These are phyloP conservation scores for Colletotrichum tropicicola DNA, from an alignment of 2,329 filamentous ascomycete genomes.

Conservation along the genomic window DNA sequence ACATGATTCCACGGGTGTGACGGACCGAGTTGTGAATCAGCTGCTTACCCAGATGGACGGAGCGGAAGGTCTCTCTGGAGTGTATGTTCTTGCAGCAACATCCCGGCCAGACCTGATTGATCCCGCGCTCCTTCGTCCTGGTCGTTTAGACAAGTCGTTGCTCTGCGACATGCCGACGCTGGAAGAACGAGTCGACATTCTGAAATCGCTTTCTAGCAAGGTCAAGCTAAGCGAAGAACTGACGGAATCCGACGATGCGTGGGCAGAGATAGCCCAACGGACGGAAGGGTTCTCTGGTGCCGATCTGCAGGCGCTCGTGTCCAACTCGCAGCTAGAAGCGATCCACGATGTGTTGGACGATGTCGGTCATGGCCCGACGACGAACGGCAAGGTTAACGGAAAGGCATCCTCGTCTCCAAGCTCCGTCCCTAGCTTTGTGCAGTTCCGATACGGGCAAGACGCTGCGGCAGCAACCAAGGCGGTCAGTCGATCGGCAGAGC, in stretches of 20 bases:
- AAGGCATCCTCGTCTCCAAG: conserved; percentile 32
- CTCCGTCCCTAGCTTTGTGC: conserved; percentile 69
- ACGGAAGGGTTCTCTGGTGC: conserved; percentile 95
- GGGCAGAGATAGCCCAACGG: conserved; percentile 78
- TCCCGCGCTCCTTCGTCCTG: conserved; percentile 88
- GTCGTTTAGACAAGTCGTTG: conserved; percentile 91
- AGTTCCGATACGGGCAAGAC: conserved; percentile 82
- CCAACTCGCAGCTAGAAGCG: conserved; percentile 95
- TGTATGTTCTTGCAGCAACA: conserved; percentile 96
- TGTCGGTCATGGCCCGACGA: conserved; percentile 38
- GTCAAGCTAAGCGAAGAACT: conserved; percentile 78
- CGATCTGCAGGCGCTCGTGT: conserved; percentile 92
- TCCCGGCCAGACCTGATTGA: conserved; percentile 95
- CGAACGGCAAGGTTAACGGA: conserved; percentile 45
- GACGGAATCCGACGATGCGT: conserved; percentile 59
- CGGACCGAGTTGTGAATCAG: conserved; percentile 97
- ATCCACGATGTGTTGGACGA: conserved; percentile 89
- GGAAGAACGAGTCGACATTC: conserved; percentile 87
- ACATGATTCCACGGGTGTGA: conserved; percentile 98
- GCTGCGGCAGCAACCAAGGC: conserved; percentile 52
- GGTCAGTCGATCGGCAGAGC: conserved; percentile 58
- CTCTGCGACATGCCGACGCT: conserved; percentile 87
- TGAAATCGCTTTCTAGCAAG: conserved; percentile 84
- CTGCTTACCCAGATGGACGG: conserved; percentile 99
- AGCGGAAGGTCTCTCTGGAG: conserved; percentile 91